Conservation (phyloP, 2,329 filamentous ascomycete genomes). For the Microdochium nivale region DNA sequence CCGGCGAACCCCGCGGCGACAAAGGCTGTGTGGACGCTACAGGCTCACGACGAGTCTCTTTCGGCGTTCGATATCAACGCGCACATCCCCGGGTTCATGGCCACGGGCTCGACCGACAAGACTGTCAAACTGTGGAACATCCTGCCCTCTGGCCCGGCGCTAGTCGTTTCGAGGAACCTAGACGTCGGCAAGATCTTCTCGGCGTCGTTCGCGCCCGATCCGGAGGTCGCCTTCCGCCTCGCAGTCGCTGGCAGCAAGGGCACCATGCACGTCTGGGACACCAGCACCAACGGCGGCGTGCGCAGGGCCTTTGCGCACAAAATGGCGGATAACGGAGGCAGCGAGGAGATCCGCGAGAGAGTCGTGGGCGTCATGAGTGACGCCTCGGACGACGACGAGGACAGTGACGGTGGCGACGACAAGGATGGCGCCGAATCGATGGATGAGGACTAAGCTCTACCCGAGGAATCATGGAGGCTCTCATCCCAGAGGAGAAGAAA, state of each 20-base stretch:
- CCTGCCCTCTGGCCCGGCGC: constrained; percentile 66
- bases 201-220: constrained; percentile 80
- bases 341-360: constrained; percentile 61
- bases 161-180: constrained; percentile 86
- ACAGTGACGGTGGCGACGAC: constrained; percentile 24
- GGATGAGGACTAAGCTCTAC: constrained; percentile 41
- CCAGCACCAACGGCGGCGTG: constrained; percentile 82
- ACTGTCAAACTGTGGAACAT: constrained; percentile 97
- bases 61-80: constrained; percentile 91
- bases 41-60: constrained; percentile 88
- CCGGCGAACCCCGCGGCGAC: constrained; percentile 64
- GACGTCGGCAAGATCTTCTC: constrained; percentile 95
- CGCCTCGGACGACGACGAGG: constrained; percentile 40
- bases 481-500: background rate
- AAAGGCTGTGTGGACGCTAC: constrained; percentile 87
- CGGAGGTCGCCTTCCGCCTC: constrained; percentile 83
- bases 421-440: constrained; percentile 38
- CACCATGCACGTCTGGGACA: constrained; percentile 90
- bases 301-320: constrained; percentile 73
- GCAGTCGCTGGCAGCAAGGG: constrained; percentile 94
- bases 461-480: background rate
- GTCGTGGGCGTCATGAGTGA: constrained; percentile 65
- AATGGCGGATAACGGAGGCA: constrained; percentile 44
- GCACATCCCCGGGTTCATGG: constrained; percentile 84
- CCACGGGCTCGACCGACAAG: constrained; percentile 88